Conservation (phyloP, 148 eudicot species). For the Rhododendron molle region DNA sequence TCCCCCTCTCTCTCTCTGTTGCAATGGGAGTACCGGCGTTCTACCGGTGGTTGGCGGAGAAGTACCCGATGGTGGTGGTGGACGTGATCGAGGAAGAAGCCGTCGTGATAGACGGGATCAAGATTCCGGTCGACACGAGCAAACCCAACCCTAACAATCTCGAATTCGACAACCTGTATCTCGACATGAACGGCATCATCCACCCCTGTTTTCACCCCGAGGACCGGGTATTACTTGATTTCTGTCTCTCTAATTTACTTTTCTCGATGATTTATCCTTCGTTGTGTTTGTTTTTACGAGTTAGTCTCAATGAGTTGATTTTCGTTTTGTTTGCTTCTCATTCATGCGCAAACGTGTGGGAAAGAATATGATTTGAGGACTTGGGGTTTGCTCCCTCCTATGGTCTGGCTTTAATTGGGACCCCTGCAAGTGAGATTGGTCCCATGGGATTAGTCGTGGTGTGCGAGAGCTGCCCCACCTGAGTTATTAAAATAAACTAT, state of each 20-base stretch:
- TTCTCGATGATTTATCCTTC: neutral
- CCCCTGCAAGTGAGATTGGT: too few species aligned
- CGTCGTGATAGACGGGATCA: constrained; percentile 60
- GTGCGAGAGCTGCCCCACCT: neutral
- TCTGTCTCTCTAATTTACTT: neutral
- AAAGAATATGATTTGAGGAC: neutral
- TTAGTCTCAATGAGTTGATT: neutral
- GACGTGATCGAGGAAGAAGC: constrained; percentile 82
- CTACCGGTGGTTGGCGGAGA: constrained; percentile 96
- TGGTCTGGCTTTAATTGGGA: too few species aligned
- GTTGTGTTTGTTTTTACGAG: neutral
- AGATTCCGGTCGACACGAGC: constrained; percentile 77
- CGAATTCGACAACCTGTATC: constrained; percentile 86
- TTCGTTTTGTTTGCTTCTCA: neutral
- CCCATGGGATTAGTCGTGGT: neutral
- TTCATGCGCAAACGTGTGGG: neutral
- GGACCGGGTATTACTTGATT: constrained; percentile 55
- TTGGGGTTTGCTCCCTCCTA: neutral
- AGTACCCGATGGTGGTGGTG: constrained; percentile 86
- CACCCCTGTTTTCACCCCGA: constrained; percentile 98
- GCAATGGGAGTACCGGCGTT: constrained; percentile 98
- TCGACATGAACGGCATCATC: constrained; percentile 93
- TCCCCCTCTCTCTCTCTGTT: neutral
- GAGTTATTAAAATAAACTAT: neutral
- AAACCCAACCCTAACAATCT: constrained; percentile 83